Conservation (phyloP, 2,329 filamentous ascomycete genomes). For the Apiospora hydei region DNA sequence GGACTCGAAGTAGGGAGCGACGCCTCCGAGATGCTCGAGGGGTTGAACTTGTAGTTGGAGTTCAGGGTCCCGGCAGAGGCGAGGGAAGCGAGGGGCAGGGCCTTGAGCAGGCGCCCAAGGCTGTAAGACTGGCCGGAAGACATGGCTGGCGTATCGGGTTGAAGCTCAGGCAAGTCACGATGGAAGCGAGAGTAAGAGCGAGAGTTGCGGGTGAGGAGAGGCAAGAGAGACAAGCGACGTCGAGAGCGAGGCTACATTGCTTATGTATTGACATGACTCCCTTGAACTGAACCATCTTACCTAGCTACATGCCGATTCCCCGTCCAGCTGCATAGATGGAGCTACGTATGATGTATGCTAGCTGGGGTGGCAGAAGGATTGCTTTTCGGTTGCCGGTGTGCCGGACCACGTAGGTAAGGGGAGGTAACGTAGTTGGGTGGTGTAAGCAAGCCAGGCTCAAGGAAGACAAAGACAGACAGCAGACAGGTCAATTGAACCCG, state of each 20-base stretch:
- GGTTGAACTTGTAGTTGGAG: slow-evolving; percentile 32
- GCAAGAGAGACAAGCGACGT: background rate
- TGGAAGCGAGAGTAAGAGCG: slow-evolving; percentile 1
- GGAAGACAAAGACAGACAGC: background rate
- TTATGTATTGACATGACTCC: background rate
- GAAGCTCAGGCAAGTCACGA: slow-evolving; percentile 1
- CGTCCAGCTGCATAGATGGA: background rate
- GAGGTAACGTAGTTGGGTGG: background rate
- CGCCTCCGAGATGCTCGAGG: slow-evolving; percentile 29
- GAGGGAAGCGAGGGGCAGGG: slow-evolving; percentile 27
- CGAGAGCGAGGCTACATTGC: background rate
- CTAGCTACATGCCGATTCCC: background rate
- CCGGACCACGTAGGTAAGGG: background rate
- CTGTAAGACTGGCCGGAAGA: slow-evolving; percentile 10
- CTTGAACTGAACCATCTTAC: background rate
- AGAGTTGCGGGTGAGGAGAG: slow-evolving; percentile 6
- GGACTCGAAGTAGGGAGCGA: slow-evolving; percentile 58
- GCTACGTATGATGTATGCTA: background rate
- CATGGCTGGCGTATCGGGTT: background rate
- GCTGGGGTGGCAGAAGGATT: background rate
- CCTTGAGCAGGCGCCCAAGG: slow-evolving; percentile 11
- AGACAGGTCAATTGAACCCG: background rate
- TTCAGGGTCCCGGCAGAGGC: slow-evolving; percentile 29
- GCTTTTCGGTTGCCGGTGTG: background rate
- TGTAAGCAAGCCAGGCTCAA: background rate